Conservation (phyloP, 1,139 yeast genomes). For the Yamadazyma trypodendri region DNA sequence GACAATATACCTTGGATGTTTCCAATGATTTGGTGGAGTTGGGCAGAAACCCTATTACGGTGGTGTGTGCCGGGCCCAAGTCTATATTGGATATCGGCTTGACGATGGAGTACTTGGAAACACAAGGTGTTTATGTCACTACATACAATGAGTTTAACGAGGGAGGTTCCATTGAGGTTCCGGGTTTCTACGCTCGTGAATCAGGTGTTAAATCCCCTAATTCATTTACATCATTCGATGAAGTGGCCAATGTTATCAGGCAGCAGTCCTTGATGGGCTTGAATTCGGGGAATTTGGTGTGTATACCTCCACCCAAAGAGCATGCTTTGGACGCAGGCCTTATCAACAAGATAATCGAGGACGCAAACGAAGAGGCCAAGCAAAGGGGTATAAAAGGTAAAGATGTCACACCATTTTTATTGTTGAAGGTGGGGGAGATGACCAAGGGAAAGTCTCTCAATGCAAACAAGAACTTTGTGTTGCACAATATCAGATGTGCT, state of each 20-base stretch:
- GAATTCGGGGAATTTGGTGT: slow-evolving; percentile 69
- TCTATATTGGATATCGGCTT: slow-evolving; percentile 76
- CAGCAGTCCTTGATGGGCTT: slow-evolving; percentile 52
- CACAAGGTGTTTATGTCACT: slow-evolving; percentile 72
- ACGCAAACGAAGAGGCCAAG: slow-evolving; percentile 61
- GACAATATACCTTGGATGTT: slow-evolving; percentile 71
- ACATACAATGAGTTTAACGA: slow-evolving; percentile 41
- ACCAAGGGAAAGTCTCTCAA: slow-evolving; percentile 71
- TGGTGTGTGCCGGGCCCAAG: slow-evolving; percentile 90
- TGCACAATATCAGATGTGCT: slow-evolving; percentile 72
- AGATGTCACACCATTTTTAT: slow-evolving; percentile 73
- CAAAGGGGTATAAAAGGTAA: slow-evolving; percentile 61
- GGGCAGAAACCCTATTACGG: slow-evolving; percentile 80
- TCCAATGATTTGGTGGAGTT: slow-evolving; percentile 88
- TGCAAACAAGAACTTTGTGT: slow-evolving; percentile 73
- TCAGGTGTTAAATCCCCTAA: slow-evolving; percentile 76
- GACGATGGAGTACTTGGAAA: slow-evolving; percentile 84
- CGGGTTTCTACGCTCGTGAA: slow-evolving; percentile 80
- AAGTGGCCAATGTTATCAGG: slow-evolving; percentile 64
- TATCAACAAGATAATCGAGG: slow-evolving; percentile 55
- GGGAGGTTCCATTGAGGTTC: slow-evolving; percentile 42
- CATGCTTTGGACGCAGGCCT: slow-evolving; percentile 55
- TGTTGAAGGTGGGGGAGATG: slow-evolving; percentile 59
- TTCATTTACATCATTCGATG: slow-evolving; percentile 47
- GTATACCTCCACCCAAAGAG: slow-evolving; percentile 77